Percentiles rank a stretch among this genome's conserved stretches.
These are phyloP conservation scores for Heritiera littoralis DNA, from an alignment of 345 rosid species.

Conservation along the genomic window DNA sequence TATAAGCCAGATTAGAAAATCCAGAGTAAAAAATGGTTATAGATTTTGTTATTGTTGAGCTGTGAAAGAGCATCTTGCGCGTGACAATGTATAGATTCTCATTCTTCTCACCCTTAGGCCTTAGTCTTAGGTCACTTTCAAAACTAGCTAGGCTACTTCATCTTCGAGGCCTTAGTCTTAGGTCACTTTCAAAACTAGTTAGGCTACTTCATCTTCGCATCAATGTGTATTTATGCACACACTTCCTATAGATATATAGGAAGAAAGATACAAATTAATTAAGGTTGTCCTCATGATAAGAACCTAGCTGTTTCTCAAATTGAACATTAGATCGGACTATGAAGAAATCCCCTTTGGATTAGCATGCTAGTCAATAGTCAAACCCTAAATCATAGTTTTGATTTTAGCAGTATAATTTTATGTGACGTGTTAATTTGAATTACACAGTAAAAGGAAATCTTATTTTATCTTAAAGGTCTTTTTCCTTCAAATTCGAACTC, in stretches of 20 bases:
- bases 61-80: not conserved
- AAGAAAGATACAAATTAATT: not conserved
- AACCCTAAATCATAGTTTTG: not conserved
- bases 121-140: not conserved
- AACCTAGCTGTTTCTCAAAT: not conserved
- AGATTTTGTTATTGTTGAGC: too few species aligned
- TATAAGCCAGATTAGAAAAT: too few species aligned
- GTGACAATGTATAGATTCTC: not conserved
- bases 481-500: too few species aligned
- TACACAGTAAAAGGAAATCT: not conserved
- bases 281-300: not conserved
- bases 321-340: not conserved
- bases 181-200: too few species aligned
- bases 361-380: not conserved
- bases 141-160: conserved; percentile 1
- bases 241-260: not conserved
- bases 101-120: not conserved
- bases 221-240: not conserved
- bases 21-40: too few species aligned
- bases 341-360: not conserved
- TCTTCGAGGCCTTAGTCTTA: too few species aligned
- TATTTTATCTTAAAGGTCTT: not conserved
- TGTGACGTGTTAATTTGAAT: not conserved
- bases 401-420: not conserved
- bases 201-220: not conserved